These are phyloP conservation scores for Myriosclerotinia scirpicola DNA, from an alignment of 2,329 filamentous ascomycete species.

Conservation along the genomic window DNA sequence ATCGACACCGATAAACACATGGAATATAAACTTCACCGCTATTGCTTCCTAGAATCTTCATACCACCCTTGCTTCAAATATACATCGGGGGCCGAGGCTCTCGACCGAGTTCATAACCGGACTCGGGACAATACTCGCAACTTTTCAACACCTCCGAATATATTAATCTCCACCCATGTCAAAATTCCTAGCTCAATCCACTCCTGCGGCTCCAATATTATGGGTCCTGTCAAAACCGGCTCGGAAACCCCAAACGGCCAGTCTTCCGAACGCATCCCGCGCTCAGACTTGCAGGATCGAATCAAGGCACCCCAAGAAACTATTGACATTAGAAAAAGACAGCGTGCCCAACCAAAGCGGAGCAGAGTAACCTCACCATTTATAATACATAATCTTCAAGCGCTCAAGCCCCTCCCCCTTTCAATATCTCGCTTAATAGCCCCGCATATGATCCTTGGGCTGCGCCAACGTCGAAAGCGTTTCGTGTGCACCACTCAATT, in stretches of 20 bases:
- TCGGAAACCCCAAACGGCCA: neutral
- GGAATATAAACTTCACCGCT: constrained; percentile 4
- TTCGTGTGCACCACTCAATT: neutral
- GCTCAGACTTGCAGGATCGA: neutral
- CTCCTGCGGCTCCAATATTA: neutral
- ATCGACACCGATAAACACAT: neutral
- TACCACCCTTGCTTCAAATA: neutral
- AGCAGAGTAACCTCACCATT: neutral
- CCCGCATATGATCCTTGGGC: neutral
- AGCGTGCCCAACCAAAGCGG: neutral
- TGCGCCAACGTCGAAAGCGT: neutral
- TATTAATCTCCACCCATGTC: neutral
- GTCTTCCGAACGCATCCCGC: neutral
- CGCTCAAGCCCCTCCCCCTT: constrained; percentile 1
- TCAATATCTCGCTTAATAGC: constrained; percentile 14
- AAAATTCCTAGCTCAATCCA: neutral
- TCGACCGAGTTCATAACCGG: neutral
- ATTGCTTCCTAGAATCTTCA: neutral
- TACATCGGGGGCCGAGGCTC: neutral
- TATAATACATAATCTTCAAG: neutral
- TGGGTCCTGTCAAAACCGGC: neutral
- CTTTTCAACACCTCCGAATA: neutral
- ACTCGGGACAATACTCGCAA: neutral
- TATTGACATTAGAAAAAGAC: neutral
- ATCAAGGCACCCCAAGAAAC: neutral